These are phyloP conservation scores for Daldinia sp. DNA, from an alignment of 2,329 filamentous ascomycete species.

Conservation along the genomic window DNA sequence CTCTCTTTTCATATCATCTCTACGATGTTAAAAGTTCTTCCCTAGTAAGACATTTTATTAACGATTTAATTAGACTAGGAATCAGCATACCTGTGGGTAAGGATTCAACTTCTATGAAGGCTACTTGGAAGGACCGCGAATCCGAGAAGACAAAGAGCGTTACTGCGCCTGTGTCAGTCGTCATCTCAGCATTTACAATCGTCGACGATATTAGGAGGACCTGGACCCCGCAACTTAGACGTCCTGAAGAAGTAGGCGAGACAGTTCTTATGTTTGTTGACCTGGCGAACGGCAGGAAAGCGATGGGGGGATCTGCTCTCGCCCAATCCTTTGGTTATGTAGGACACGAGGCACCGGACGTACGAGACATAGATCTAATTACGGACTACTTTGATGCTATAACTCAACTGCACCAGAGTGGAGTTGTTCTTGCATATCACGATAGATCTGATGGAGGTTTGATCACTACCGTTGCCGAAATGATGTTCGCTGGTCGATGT, in stretches of 20 bases:
- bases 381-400: conserved; percentile 93
- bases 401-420: conserved; percentile 67
- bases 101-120: conserved; percentile 99
- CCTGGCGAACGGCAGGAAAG: conserved; percentile 81
- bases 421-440: conserved; percentile 88
- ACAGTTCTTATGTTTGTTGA: conserved; percentile 91
- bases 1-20: neutral
- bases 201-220: conserved; percentile 86
- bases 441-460: conserved; percentile 94
- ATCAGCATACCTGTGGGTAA: conserved; percentile 96
- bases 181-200: conserved; percentile 89
- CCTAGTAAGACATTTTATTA: conserved; percentile 8
- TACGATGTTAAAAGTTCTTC: neutral
- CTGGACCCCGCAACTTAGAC: conserved; percentile 90
- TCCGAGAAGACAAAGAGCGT: conserved; percentile 81
- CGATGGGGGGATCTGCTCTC: conserved; percentile 89
- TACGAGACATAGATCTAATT: conserved; percentile 83
- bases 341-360: conserved; percentile 87
- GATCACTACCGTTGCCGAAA: conserved; percentile 90
- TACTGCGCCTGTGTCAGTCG: conserved; percentile 88
- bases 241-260: conserved; percentile 88
- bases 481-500: conserved; percentile 97
- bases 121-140: conserved; percentile 84
- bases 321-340: conserved; percentile 90
- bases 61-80: conserved; percentile 65